Base-by-base conservation (phyloP, 1,284 basidiomycete genomes). In the Megacollybia platyphylla region DNA sequence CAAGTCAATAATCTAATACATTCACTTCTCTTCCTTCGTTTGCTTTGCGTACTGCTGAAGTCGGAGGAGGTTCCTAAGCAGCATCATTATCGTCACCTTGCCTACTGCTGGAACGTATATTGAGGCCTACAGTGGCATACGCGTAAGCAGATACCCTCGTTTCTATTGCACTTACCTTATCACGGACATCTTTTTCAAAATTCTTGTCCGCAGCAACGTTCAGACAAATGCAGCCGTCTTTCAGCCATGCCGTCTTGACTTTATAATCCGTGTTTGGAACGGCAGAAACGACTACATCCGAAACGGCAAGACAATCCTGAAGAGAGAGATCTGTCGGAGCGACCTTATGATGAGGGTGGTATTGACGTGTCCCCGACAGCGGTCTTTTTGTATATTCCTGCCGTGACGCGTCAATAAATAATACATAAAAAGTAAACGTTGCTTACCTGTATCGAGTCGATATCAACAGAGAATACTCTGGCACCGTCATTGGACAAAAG, bases 121-220 rank as follows among this genome's bases (percentile, higher is more conserved):
- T 3, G 89, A 89, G 8, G 89, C 89, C 88, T 92, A 50, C 0
- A 30, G 34, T 42, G 37, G 17, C 44, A n/a, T 27, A 30, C 31
- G 35, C 28, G n/a, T 13, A 30, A 28, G 18, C 38, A 27, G 34
- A 44, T 42, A 18, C 28, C n/a, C 9, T 6, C 38, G 26, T 28
- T 15, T 31, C 2, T 24, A 11, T 15, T 4, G 40, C 36, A 52
- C 68, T 48, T 51, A 87, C 90, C 70, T 91, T 88, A 39, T 93
- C 89, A 49, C 90, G 73, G 13, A 97, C 85, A 57, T 96, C 85
- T 48, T 78, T 78, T 58, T 96, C 90, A 57, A 97, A 98, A 63
- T 98, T 98, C 70, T 94, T 97, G 56, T 96, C 92, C 3, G 87
- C 83, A 20, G 90, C 85, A 39, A 98, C 88, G 57, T 97, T 97